Base-by-base conservation (phyloP, 2,329 filamentous ascomycete species). In the Simplicillium aogashimaense region DNA sequence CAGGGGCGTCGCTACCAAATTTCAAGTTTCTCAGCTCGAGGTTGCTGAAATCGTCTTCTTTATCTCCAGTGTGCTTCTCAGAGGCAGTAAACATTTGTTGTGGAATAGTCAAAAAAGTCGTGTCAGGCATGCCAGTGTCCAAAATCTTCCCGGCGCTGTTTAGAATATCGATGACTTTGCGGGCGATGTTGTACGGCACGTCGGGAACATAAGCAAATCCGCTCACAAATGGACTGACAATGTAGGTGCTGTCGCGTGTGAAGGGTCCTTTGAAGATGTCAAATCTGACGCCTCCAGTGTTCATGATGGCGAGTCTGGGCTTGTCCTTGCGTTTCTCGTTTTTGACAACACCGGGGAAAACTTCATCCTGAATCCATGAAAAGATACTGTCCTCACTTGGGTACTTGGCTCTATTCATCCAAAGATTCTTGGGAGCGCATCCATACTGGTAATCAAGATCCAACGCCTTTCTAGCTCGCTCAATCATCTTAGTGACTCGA, bases 181-280 rank as follows among this genome's bases (percentile, higher is more conserved):
- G 76, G 2, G 90, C 92, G 13, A 80, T 74, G 12, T 68, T 65
- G 55, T 88, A 94, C 0, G 89, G 86, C 4, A 98, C 84, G 50
- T 94, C 78, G 39, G 82, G 79, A 38, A 95, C 70, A 49, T 80
- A 87, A 18, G 73, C 70, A 58, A 95, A 83, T 1, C 74, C 76
- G 59, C 83, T 94, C 2, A 77, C 78, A 57, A 98, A 98, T 0
- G 92, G 92, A 8, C 85, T 94, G 20, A 97, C 73, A 31, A 90
- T 81, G 55, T 79, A 97, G 0, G 84, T 86, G 4, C 81, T 83
- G 57, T 98, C 92, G 31, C 79, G 78, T 0, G 92, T 97, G 55
- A 97, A 97, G 0, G 81, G 69, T 0, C 92, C 92, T 58, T 90
- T 79, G 70, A 95, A 94, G 45, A 98, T 85, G 58, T 98, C 92